These are phyloP conservation scores for Grosmannia huntii DNA, from an alignment of 2,329 filamentous ascomycete genomes.

Conservation along the genomic window DNA sequence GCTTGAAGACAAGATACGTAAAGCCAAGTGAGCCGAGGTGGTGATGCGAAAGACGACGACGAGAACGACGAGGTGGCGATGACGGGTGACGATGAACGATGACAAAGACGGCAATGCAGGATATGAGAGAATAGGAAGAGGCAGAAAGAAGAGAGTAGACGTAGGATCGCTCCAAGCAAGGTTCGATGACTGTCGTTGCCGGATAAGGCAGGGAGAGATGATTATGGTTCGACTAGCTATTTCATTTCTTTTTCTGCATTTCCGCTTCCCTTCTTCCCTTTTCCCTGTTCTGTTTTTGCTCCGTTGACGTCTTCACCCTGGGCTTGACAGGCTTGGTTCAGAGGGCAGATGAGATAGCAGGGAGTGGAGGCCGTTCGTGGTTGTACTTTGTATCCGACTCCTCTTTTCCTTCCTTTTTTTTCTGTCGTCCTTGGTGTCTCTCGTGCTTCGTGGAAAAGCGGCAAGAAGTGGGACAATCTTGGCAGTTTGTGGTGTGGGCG, in stretches of 20 bases:
- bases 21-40: too few species aligned
- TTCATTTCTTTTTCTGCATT: neutral
- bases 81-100: neutral
- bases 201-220: neutral
- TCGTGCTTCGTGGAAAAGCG: neutral
- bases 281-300: neutral
- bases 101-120: neutral
- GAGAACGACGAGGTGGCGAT: neutral
- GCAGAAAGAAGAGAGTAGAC: neutral
- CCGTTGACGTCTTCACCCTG: neutral
- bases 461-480: neutral
- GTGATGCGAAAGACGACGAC: too few species aligned
- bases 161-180: neutral
- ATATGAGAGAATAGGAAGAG: neutral
- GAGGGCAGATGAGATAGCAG: neutral
- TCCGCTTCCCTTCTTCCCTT: neutral
- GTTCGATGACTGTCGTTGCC: neutral
- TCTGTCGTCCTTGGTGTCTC: neutral
- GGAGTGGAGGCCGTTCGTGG: neutral
- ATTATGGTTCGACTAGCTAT: neutral
- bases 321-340: neutral
- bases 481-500: neutral
- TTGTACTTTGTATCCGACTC: conserved; percentile 1
- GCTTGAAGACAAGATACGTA: neutral
- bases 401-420: neutral